Evolutionary conservation across 345 rosid genomes (phyloP), one percentile per base, ranked within the genome.

Genomic region (Stellera chamaejasme): DNA sequence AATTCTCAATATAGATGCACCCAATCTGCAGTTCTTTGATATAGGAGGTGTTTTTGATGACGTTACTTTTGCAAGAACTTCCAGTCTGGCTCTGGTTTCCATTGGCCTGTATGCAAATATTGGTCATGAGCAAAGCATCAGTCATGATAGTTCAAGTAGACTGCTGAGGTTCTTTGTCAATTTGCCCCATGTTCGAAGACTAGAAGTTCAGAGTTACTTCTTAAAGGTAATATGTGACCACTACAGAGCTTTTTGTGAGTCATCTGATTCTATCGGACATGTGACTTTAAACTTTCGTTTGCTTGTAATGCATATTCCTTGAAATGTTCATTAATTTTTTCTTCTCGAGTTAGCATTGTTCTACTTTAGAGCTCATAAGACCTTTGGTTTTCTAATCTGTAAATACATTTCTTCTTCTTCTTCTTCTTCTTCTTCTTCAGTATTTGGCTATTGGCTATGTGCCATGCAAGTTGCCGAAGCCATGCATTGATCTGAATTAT

Each of bases 181-280:
- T 71, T 68, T 84, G 57, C 85, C 92, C 52, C 83, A 76, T 53
- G 70, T 84, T 53, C 77, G 82, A 53, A 77, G 85, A 68, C 83
- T 84, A 13, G 88, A 84, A 72, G 64, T 84, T 61, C 83, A 84
- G 76, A 79, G 76, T 64, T 82, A 75, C 78, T 82, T 79, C 70
- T 53, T 84, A 39, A 82, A 79, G 92, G 92, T 84, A 70, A 32
- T 32, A 32, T 3, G 39, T 32, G 39, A 4, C 3, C 3, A 32
- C 5, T 32, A 8, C 39, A 32, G 39, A 32, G 39, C 39, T 32
- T 32, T 32, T 32, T 5, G 39, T 32, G 8, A 32, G 5, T 32
- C 39, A 4, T 32, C 39, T 32, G 39, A 32, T 32, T 32, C 2
- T 32, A 32, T 32, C 7, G 39, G 8, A 32, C 39, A 32, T 32